Evolutionary conservation across 2,329 filamentous ascomycete species (phyloP).

Genomic region (Verticillium klebahnii): DNA sequence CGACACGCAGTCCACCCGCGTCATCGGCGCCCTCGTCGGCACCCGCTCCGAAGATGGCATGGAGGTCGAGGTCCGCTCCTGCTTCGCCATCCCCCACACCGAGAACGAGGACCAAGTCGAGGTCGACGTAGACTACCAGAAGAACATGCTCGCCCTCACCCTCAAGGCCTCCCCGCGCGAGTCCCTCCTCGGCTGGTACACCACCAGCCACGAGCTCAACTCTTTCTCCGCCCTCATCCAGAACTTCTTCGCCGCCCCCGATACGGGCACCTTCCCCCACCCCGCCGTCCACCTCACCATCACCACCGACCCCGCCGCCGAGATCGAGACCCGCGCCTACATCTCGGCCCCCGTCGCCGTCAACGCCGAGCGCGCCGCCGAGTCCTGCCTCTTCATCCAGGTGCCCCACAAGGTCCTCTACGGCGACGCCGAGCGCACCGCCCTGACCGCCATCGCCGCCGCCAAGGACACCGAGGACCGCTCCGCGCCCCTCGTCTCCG

Average conservation of each 20-base stretch:
- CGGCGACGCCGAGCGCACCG: constrained; percentile 62
- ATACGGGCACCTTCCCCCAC: constrained; percentile 94
- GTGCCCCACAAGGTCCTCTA: constrained; percentile 94
- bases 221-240: constrained; percentile 98
- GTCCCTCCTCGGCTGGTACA: constrained; percentile 96
- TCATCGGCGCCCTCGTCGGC: constrained; percentile 94
- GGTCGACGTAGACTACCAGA: constrained; percentile 99
- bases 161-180: constrained; percentile 93
- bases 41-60: constrained; percentile 93
- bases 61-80: constrained; percentile 92
- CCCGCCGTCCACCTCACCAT: constrained; percentile 97
- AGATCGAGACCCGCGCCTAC: constrained; percentile 88
- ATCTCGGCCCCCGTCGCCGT: constrained; percentile 94
- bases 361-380: constrained; percentile 88
- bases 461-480: constrained; percentile 77
- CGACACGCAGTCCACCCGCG: constrained; percentile 81
- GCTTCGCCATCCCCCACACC: constrained; percentile 97
- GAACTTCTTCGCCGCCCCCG: constrained; percentile 97
- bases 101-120: constrained; percentile 98
- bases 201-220: constrained; percentile 93
- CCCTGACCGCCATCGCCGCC: constrained; percentile 75
- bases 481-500: constrained; percentile 69
- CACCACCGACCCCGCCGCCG: constrained; percentile 80
- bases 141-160: constrained; percentile 95
- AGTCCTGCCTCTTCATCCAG: constrained; percentile 96